These are phyloP conservation scores for Pleurotus cornucopiae DNA, from an alignment of 768 basidiomycete species.

Conservation along the genomic window DNA sequence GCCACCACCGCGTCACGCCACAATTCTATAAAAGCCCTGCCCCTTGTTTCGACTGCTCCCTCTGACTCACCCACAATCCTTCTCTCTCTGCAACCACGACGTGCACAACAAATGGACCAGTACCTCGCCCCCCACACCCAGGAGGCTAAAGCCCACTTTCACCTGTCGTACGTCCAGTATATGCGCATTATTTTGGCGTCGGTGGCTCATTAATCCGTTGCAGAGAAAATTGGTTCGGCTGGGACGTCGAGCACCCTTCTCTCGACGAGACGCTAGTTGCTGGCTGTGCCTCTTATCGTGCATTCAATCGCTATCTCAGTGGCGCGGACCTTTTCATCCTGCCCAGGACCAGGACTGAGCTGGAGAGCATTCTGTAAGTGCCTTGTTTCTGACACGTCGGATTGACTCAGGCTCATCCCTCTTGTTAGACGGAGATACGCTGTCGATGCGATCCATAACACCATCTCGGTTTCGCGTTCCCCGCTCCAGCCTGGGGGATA, in stretches of 20 bases:
- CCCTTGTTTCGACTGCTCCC: neutral
- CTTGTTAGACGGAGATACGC: conserved; percentile 62
- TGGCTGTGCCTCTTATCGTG: conserved; percentile 76
- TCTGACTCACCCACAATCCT: conserved; percentile 5
- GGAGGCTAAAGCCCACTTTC: conserved; percentile 68
- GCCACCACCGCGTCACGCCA: conserved; percentile 3
- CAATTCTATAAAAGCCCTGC: conserved; percentile 5
- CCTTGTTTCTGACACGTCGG: neutral
- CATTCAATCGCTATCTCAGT: conserved; percentile 68
- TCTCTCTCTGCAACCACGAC: neutral
- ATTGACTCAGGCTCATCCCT: conserved; percentile 10
- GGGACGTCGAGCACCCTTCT: conserved; percentile 68
- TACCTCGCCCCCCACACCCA: conserved; percentile 71
- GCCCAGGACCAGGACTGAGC: conserved; percentile 59
- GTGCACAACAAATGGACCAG: conserved; percentile 48
- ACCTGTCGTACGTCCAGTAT: conserved; percentile 50
- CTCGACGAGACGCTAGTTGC: conserved; percentile 73
- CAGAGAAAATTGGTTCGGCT: conserved; percentile 65
- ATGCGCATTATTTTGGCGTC: neutral
- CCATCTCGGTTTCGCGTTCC: conserved; percentile 65
- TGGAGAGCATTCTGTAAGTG: conserved; percentile 70
- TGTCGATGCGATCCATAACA: conserved; percentile 79
- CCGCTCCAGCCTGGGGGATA: conserved; percentile 54
- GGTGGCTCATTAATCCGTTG: conserved; percentile 14
- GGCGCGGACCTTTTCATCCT: conserved; percentile 70